These are phyloP conservation scores for Neocucurbitaria cava DNA, from an alignment of 2,329 filamentous ascomycete species.

Conservation along the genomic window DNA sequence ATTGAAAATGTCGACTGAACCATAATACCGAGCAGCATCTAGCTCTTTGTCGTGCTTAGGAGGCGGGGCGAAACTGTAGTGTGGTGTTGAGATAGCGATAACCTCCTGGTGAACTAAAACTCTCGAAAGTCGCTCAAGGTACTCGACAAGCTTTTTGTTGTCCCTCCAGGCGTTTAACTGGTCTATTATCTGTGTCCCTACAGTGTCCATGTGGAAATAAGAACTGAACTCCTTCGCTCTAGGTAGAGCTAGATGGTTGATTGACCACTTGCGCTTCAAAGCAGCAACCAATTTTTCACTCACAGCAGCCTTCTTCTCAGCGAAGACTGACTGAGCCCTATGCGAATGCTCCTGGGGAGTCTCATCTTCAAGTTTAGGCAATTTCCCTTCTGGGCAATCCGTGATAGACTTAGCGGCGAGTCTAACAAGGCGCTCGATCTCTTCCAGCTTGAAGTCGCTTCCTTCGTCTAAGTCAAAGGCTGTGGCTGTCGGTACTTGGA, in stretches of 20 bases:
- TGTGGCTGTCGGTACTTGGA: constrained; percentile 12
- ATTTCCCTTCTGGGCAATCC: constrained; percentile 15
- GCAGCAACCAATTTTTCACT: constrained; percentile 13
- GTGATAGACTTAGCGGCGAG: constrained; percentile 5
- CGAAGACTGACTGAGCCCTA: constrained; percentile 13
- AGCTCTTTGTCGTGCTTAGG: not conserved
- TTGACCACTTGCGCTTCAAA: constrained; percentile 30
- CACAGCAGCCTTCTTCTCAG: constrained; percentile 6
- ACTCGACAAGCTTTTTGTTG: constrained; percentile 50
- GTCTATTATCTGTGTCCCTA: constrained; percentile 21
- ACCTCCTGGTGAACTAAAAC: constrained; percentile 12
- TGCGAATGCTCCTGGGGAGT: constrained; percentile 9
- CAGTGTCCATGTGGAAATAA: constrained; percentile 20
- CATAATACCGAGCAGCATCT: constrained; percentile 4
- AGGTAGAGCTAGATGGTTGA: constrained; percentile 13
- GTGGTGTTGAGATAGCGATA: not conserved
- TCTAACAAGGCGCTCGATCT: constrained; percentile 2
- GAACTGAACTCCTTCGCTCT: not conserved
- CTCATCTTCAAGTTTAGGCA: constrained; percentile 21
- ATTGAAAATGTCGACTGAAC: constrained; percentile 9
- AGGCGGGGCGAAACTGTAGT: not conserved
- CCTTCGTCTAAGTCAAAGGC: constrained; percentile 19
- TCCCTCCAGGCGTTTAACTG: constrained; percentile 35
- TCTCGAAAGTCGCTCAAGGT: constrained; percentile 27
- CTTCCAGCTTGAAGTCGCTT: not conserved